Conservation (phyloP, 2,329 filamentous ascomycete species). For the Byssoonygena ceratinophila region DNA sequence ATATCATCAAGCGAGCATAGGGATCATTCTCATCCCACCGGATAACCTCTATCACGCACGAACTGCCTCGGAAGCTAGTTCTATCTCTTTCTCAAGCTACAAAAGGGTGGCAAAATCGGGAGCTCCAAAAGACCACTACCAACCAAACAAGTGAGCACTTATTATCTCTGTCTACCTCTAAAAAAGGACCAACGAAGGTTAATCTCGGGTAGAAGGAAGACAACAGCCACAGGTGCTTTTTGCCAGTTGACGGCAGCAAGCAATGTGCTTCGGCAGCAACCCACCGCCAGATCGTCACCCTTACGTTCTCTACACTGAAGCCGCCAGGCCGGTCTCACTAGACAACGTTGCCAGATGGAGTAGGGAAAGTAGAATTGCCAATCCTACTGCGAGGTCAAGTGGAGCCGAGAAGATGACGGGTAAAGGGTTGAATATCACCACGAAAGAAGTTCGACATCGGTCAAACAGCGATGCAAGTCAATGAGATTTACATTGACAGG, state of each 20-base stretch:
- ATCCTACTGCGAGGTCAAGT: not conserved
- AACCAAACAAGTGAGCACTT: no score
- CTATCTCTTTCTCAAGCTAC: no score
- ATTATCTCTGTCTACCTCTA: no score
- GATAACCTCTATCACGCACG: no score
- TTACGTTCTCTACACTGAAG: slow-evolving; percentile 3
- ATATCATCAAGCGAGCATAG: no score
- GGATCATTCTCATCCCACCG: no score
- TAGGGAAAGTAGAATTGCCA: not conserved
- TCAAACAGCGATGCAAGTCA: not conserved
- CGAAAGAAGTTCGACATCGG: slow-evolving; percentile 2
- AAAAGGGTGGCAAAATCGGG: no score
- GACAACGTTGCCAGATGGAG: slow-evolving; percentile 2
- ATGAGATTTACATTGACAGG: not conserved
- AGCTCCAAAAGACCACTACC: no score
- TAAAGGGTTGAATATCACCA: not conserved
- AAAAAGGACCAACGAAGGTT: no score
- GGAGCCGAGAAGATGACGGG: not conserved
- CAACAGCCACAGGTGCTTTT: not conserved
- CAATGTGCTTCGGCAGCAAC: slow-evolving; percentile 2
- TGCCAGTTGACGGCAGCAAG: not conserved
- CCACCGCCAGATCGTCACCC: not conserved
- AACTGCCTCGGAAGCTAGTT: no score
- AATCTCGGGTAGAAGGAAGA: not conserved
- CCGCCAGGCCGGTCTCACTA: slow-evolving; percentile 1